Evolutionary conservation across 2,329 filamentous ascomycete genomes (phyloP).

Genomic region (Sporothrix phasma): DNA sequence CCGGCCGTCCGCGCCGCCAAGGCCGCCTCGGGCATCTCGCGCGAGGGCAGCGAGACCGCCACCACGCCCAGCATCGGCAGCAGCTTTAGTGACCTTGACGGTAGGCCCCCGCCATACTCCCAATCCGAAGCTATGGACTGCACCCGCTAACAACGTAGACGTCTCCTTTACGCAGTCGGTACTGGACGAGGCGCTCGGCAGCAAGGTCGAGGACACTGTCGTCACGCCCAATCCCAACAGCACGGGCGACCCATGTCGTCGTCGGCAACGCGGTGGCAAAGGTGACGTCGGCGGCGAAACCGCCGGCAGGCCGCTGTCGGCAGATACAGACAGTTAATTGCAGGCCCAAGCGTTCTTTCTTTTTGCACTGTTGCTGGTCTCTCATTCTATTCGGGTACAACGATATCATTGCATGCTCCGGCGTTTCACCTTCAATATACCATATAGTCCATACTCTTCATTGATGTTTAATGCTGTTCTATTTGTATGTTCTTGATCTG

Average conservation of each 20-base stretch:
- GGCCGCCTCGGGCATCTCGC: slow-evolving; percentile 41
- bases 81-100: slow-evolving; percentile 78
- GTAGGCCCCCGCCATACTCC: slow-evolving; percentile 36
- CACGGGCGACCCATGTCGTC: slow-evolving; percentile 9
- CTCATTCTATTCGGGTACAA: neutral
- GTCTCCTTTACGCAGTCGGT: slow-evolving; percentile 21
- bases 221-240: slow-evolving; percentile 4
- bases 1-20: slow-evolving; percentile 40
- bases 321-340: no score
- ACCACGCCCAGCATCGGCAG: slow-evolving; percentile 71
- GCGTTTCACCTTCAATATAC: neutral
- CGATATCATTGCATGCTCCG: neutral
- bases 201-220: slow-evolving; percentile 18
- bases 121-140: no score
- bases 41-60: slow-evolving; percentile 53
- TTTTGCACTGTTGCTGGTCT: neutral
- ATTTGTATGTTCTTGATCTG: no score
- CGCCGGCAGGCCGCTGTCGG: no score
- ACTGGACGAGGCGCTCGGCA: slow-evolving; percentile 19
- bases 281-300: no score
- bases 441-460: no score
- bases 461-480: no score
- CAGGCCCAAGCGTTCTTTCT: neutral
- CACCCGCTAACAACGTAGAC: slow-evolving; percentile 9
- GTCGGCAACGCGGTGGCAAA: slow-evolving; percentile 1